These are phyloP conservation scores for Porphyridium purpureum DNA, from an alignment of 23 red algal species.

Conservation along the genomic window DNA sequence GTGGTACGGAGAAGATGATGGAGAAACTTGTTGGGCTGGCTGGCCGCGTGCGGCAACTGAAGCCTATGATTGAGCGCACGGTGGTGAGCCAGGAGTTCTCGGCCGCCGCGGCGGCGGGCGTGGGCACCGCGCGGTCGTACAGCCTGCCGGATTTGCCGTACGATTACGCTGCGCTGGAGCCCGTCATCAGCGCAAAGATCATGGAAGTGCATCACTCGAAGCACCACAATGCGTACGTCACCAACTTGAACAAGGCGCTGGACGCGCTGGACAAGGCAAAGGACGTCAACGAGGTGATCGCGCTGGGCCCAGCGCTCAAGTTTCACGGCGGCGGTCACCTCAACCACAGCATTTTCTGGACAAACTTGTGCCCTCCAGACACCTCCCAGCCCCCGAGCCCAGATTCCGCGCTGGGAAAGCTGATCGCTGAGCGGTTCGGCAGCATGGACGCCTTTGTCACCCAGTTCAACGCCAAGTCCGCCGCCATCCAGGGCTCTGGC, in stretches of 20 bases:
- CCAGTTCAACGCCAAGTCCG: conserved; percentile 4
- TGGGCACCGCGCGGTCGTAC: too few species aligned
- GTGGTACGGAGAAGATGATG: too few species aligned
- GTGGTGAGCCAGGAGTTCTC: too few species aligned
- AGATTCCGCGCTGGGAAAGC: background rate
- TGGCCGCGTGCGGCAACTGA: too few species aligned
- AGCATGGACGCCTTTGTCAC: conserved; percentile 11
- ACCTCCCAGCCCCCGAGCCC: too few species aligned
- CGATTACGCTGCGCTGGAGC: conserved; percentile 34
- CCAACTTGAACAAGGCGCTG: conserved; percentile 25
- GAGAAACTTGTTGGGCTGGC: too few species aligned
- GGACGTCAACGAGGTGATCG: background rate
- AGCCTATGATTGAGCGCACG: too few species aligned
- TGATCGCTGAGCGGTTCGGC: background rate
- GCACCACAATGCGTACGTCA: conserved; percentile 25
- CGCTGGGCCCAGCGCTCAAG: conserved; percentile 11
- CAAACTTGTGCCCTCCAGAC: background rate
- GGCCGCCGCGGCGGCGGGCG: too few species aligned
- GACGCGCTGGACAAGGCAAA: conserved; percentile 10
- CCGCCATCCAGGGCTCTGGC: conserved; percentile 1
- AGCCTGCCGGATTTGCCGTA: conserved; percentile 36
- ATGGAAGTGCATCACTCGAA: conserved; percentile 34
- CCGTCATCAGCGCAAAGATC: conserved; percentile 26
- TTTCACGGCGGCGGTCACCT: conserved; percentile 22
- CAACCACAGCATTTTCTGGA: background rate